phyloP scores from a whole-genome alignment of 2,329 filamentous ascomycete species.

The Aspergillus novoparasiticus region DNA sequence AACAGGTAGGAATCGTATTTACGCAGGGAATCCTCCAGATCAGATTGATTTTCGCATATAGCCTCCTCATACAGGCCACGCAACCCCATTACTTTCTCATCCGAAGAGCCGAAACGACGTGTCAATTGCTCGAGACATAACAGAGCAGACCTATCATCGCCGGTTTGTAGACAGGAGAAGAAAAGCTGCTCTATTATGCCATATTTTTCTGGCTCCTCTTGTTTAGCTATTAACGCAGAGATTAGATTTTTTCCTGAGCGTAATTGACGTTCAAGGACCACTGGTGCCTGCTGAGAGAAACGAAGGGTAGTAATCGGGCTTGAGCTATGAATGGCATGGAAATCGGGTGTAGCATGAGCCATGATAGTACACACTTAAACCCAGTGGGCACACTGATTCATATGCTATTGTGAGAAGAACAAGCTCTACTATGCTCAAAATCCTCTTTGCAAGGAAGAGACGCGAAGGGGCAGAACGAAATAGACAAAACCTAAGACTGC shows the following conservation, averaged over 20 bases:
- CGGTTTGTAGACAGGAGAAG: conserved; percentile 78
- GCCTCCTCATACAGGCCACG: conserved; percentile 84
- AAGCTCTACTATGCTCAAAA: background rate
- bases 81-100: conserved; percentile 84
- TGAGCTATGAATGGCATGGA: conserved; percentile 29
- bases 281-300: conserved; percentile 46
- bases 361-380: background rate
- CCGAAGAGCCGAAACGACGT: conserved; percentile 76
- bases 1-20: conserved; percentile 76
- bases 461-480: background rate
- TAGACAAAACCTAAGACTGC: background rate
- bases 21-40: conserved; percentile 69
- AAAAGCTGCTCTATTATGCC: conserved; percentile 83
- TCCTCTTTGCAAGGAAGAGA: background rate
- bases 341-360: conserved; percentile 19
- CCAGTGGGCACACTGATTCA: background rate
- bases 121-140: conserved; percentile 74
- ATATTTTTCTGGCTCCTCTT: conserved; percentile 81
- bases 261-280: conserved; percentile 49
- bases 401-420: background rate
- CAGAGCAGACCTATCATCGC: conserved; percentile 77
- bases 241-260: conserved; percentile 47
- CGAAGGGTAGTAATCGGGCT: conserved; percentile 51
- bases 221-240: conserved; percentile 52
- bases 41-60: conserved; percentile 65